Conservation (phyloP, 148 eudicot genomes). For the Vaccinium macrocarpon region DNA sequence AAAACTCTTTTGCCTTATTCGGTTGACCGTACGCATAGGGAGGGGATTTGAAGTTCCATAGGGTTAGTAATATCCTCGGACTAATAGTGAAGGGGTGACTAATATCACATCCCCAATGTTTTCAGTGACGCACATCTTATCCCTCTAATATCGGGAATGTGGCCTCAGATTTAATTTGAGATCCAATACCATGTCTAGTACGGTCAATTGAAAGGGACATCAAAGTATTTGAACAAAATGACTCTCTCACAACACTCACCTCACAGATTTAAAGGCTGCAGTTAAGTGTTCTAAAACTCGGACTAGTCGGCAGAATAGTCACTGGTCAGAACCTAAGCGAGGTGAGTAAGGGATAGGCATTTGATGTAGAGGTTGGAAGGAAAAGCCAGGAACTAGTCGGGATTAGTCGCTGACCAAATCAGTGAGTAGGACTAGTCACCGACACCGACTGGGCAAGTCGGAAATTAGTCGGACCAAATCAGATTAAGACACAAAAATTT, state of each 20-base stretch:
- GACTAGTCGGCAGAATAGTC: too few species aligned
- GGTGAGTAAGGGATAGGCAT: too few species aligned
- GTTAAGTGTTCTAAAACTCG: too few species aligned
- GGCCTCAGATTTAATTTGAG: not conserved
- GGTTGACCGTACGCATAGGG: not conserved
- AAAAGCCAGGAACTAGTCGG: too few species aligned
- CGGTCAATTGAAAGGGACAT: not conserved
- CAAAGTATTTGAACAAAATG: not conserved
- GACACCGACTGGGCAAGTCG: too few species aligned
- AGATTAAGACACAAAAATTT: too few species aligned
- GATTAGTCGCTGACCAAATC: too few species aligned
- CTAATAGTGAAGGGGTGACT: not conserved
- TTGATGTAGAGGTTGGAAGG: too few species aligned
- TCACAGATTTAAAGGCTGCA: not conserved
- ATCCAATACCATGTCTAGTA: not conserved
- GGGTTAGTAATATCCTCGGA: not conserved
- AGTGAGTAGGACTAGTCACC: too few species aligned
- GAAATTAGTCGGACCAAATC: too few species aligned
- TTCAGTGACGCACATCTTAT: not conserved
- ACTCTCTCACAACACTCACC: not conserved
- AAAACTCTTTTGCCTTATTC: not conserved
- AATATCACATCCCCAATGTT: not conserved
- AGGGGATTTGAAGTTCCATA: not conserved
- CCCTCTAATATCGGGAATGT: not conserved
- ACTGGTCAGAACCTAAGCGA: too few species aligned